Evolutionary conservation across 495 filamentous ascomycete genomes (phyloP), one percentile per base, ranked within the genome.

Genomic region (Trichoderma gamsii): DNA sequence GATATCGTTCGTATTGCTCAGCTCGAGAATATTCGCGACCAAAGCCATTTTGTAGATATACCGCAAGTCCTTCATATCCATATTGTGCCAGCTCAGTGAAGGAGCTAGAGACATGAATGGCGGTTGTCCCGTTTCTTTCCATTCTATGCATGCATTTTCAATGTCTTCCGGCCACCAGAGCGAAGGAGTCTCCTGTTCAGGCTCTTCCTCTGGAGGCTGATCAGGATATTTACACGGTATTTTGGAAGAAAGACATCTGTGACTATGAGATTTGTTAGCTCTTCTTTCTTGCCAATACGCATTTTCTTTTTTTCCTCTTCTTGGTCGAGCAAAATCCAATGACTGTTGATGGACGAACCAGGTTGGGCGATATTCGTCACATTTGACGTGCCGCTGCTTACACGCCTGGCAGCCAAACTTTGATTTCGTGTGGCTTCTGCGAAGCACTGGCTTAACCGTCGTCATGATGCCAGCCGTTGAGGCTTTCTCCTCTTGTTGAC

Each of bases 391-490:
- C 16, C 27, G 23, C 25, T 61, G 56, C 25, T 61, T 61, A 32
- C 56, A 61, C 32, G 56, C 56, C 9, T 61, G 23, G 13, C 56
- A 61, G 23, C 56, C 56, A 23, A 32, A 32, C 25, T 32, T 61
- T 29, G 56, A 61, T 61, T 61, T 61, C 56, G 56, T 61, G 25
- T 61, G 56, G 56, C 56, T 61, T 32, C 56, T 23, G 23, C 56
- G 56, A 8, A 61, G 23, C 2, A 61, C 56, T 15, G 56, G 56
- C 56, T 61, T 61, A 0, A 61, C 56, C 0, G 56, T 61, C 56
- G 56, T 12, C 56, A 61, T 61, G 49, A n/a, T 52, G 15, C 16
- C 49, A 52, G 21, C 18, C 16, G 21, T 23, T 21, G 18, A 5
- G 15, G 8, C 13, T 49, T 13, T 16, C 13, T 12, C 3, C 44